Evolutionary conservation across 129 eudicot species (phyloP).

Genomic region (Apium graveolens): DNA sequence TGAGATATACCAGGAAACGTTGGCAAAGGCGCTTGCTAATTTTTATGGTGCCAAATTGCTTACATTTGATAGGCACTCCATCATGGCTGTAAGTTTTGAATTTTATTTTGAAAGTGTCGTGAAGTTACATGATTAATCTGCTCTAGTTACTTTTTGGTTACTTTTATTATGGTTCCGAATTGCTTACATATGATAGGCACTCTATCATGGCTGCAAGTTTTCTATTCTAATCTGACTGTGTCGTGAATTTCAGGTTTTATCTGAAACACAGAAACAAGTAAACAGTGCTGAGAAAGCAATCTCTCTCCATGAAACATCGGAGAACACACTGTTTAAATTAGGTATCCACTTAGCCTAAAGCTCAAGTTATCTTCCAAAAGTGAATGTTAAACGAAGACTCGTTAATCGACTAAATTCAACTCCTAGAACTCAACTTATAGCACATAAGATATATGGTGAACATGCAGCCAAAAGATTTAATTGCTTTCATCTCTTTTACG

Average conservation of each 20-base stretch:
- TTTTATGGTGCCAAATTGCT: slow-evolving; percentile 78
- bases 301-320: slow-evolving; percentile 40
- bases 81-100: slow-evolving; percentile 58
- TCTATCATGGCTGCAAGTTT: too few relatives aligned
- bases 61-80: slow-evolving; percentile 58
- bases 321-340: slow-evolving; percentile 34
- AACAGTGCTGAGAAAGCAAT: slow-evolving; percentile 22
- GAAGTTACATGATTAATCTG: not conserved
- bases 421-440: too few relatives aligned
- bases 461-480: too few relatives aligned
- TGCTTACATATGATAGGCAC: too few relatives aligned
- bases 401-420: too few relatives aligned
- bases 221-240: too few relatives aligned
- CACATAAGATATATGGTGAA: too few relatives aligned
- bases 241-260: slow-evolving; percentile 43
- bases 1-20: slow-evolving; percentile 82
- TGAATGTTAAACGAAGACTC: too few relatives aligned
- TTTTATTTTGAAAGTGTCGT: not conserved
- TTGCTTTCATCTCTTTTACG: too few relatives aligned
- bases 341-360: slow-evolving; percentile 46
- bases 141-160: not conserved
- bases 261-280: slow-evolving; percentile 48
- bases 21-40: slow-evolving; percentile 76
- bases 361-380: too few relatives aligned
- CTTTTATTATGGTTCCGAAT: too few relatives aligned